A percentile compares a stretch with the other conserved stretches of the same genome.
Conservation (phyloP, 176 grass and related monocot species). For the Microstegium vimineum region DNA sequence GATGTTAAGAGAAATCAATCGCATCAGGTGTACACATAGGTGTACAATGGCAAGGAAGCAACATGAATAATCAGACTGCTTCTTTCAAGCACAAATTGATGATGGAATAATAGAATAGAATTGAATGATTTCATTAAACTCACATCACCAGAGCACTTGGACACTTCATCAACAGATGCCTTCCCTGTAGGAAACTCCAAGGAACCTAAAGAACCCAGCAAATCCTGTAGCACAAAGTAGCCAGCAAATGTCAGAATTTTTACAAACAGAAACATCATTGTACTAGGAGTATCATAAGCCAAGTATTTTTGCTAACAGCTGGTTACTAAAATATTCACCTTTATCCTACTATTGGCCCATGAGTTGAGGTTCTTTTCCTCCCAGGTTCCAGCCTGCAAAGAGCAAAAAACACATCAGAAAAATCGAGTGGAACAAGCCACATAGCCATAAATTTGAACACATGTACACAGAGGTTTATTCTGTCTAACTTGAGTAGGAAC, state of each 20-base stretch:
- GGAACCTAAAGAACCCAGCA: constrained; percentile 65
- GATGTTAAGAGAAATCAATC: not conserved
- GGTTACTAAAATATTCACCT: constrained; percentile 38
- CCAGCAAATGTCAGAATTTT: not conserved
- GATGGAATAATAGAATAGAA: not conserved
- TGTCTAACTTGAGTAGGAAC: no score
- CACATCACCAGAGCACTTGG: constrained; percentile 88
- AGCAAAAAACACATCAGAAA: not conserved
- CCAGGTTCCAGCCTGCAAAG: constrained; percentile 94
- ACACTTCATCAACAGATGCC: constrained; percentile 78
- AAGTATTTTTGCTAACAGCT: not conserved
- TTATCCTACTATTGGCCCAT: constrained; percentile 86
- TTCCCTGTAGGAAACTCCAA: constrained; percentile 75
- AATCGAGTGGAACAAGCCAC: not conserved
- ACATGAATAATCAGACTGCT: not conserved
- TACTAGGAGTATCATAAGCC: not conserved
- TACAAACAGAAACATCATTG: not conserved
- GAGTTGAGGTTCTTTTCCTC: constrained; percentile 96
- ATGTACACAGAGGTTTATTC: not conserved
- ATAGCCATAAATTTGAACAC: not conserved
- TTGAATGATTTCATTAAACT: constrained; percentile 13
- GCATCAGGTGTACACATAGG: not conserved
- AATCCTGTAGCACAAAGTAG: constrained; percentile 40
- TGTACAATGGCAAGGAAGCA: not conserved
- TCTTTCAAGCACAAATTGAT: not conserved